Percentiles rank a stretch among this genome's conserved stretches.
Conservation (phyloP, 768 basidiomycete genomes). For the Calocera cornea region DNA sequence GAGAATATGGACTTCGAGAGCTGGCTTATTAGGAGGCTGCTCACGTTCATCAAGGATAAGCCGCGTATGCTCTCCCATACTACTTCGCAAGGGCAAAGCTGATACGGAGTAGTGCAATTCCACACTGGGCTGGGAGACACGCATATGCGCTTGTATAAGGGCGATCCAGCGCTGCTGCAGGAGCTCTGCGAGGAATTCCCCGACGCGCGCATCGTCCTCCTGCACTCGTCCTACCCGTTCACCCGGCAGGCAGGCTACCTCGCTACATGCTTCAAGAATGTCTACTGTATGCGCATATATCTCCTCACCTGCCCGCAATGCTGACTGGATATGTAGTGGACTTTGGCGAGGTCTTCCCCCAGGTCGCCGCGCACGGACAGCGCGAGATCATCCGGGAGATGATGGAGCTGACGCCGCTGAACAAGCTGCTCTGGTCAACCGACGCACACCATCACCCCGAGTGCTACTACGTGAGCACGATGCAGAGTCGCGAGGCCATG, state of each 20-base stretch:
- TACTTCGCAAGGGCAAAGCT: neutral
- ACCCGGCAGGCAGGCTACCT: slow-evolving; percentile 69
- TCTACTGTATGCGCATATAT: slow-evolving; percentile 30
- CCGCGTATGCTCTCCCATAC: slow-evolving; percentile 38
- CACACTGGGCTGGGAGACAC: slow-evolving; percentile 72
- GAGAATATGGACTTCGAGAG: slow-evolving; percentile 55
- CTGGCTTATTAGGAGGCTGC: slow-evolving; percentile 41
- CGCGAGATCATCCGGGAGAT: slow-evolving; percentile 44
- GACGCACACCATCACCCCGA: slow-evolving; percentile 71
- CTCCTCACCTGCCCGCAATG: neutral
- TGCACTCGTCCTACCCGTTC: slow-evolving; percentile 69
- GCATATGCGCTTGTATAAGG: slow-evolving; percentile 43
- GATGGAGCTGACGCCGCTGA: slow-evolving; percentile 58
- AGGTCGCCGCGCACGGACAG: slow-evolving; percentile 52
- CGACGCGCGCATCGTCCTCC: slow-evolving; percentile 45
- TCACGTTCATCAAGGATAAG: slow-evolving; percentile 43
- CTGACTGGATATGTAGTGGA: slow-evolving; percentile 31
- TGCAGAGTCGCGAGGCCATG: slow-evolving; percentile 50
- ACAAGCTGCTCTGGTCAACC: slow-evolving; percentile 70
- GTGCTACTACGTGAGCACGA: slow-evolving; percentile 50
- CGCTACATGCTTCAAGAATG: slow-evolving; percentile 54
- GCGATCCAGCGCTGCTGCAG: slow-evolving; percentile 57
- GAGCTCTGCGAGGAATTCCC: slow-evolving; percentile 52
- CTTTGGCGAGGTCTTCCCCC: slow-evolving; percentile 65
- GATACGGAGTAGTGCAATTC: slow-evolving; percentile 49